A percentile compares a stretch with the other conserved stretches of the same genome.
Conservation (phyloP, 345 rosid species). For the Lepidium didymum region DNA sequence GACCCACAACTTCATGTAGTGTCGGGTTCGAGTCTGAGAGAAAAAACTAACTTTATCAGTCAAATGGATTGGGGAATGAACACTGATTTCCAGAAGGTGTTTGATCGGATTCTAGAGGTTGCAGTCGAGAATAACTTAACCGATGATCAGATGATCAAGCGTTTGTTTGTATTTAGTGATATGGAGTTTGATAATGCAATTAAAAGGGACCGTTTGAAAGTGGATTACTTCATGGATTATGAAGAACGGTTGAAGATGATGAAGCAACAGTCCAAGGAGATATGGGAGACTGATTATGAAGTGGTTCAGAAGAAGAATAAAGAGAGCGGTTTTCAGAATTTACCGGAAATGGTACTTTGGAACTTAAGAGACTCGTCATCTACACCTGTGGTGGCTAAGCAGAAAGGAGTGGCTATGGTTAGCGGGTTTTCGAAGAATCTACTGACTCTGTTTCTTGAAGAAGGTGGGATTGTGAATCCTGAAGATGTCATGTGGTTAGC, state of each 20-base stretch:
- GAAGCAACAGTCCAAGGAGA: neutral
- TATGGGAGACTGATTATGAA: constrained; percentile 46
- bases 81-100: constrained; percentile 48
- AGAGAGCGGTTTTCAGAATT: constrained; percentile 34
- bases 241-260: neutral
- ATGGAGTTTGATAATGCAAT: constrained; percentile 50
- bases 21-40: constrained; percentile 23
- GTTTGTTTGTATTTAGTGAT: constrained; percentile 59
- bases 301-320: constrained; percentile 36
- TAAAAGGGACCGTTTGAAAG: too few species aligned
- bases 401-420: constrained; percentile 36
- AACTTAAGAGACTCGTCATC: constrained; percentile 28
- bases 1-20: constrained; percentile 36
- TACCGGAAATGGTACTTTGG: constrained; percentile 46
- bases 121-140: constrained; percentile 35
- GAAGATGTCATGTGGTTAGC: constrained; percentile 29
- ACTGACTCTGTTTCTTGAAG: constrained; percentile 32
- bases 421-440: constrained; percentile 42
- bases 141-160: constrained; percentile 50
- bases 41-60: constrained; percentile 32
- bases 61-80: constrained; percentile 27
- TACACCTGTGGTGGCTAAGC: constrained; percentile 21
- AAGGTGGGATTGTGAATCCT: constrained; percentile 29
- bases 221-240: neutral
- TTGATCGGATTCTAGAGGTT: constrained; percentile 41